Conservation (phyloP, 805 yeast genomes). For the Saturnispora saitoi region DNA sequence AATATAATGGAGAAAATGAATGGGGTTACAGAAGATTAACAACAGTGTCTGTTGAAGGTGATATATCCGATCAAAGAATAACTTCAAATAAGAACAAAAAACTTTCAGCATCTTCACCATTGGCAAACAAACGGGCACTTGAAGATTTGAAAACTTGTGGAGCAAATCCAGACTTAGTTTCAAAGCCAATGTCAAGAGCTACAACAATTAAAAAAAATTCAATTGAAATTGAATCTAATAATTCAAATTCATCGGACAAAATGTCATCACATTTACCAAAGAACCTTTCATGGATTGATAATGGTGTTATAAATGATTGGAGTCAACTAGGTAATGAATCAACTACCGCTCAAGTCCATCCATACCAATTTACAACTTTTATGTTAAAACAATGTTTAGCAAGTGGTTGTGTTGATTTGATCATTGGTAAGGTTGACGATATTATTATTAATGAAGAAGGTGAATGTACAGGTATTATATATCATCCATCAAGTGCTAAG, state of each 20-base stretch:
- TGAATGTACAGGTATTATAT: constrained; percentile 64
- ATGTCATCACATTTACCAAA: constrained; percentile 37
- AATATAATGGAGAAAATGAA: constrained; percentile 71
- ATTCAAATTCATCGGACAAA: constrained; percentile 10
- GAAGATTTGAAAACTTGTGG: constrained; percentile 1
- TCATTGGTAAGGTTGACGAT: constrained; percentile 76
- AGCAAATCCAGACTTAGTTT: constrained; percentile 8
- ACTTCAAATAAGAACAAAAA: constrained; percentile 4
- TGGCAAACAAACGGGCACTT: not conserved
- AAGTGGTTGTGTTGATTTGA: constrained; percentile 72
- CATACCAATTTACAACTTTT: constrained; percentile 85
- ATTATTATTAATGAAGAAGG: constrained; percentile 57
- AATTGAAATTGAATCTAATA: constrained; percentile 25
- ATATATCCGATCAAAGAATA: constrained; percentile 33
- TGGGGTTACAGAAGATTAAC: constrained; percentile 93
- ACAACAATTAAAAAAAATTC: constrained; percentile 30
- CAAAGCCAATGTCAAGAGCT: constrained; percentile 22
- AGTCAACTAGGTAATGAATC: constrained; percentile 74
- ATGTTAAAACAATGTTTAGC: constrained; percentile 73
- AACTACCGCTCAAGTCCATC: constrained; percentile 95
- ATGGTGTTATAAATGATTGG: constrained; percentile 59
- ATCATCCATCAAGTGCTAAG: constrained; percentile 33
- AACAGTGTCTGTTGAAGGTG: constrained; percentile 83
- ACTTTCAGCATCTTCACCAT: not conserved
- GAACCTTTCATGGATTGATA: constrained; percentile 70